Evolutionary conservation across 306 rosid species (phyloP).

Genomic region (Gillenia trifoliata): DNA sequence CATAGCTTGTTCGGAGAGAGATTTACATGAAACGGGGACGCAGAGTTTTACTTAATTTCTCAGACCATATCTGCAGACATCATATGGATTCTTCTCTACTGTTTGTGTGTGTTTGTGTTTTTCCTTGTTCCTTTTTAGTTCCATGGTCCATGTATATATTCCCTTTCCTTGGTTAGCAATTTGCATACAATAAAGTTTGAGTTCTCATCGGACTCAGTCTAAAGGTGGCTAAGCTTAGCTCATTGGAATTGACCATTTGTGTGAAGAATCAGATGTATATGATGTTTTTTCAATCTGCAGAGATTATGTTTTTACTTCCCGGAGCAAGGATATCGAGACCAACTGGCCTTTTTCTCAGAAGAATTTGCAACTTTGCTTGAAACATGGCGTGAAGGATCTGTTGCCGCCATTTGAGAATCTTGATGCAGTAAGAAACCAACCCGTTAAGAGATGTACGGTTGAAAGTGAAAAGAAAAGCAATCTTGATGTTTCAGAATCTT

Average conservation of each 20-base stretch:
- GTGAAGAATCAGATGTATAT: neutral
- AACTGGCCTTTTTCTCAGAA: constrained; percentile 57
- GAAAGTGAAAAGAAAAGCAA: constrained; percentile 20
- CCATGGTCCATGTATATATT: neutral
- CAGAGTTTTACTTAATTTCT: neutral
- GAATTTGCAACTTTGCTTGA: constrained; percentile 49
- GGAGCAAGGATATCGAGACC: constrained; percentile 44
- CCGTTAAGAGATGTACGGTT: constrained; percentile 18
- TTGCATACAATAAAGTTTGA: constrained; percentile 20
- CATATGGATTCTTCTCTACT: constrained; percentile 22
- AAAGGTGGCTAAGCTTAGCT: constrained; percentile 10
- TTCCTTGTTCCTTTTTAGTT: neutral
- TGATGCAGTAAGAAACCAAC: constrained; percentile 28
- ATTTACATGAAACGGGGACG: neutral
- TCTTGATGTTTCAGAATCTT: constrained; percentile 21
- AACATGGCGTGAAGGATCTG: constrained; percentile 47
- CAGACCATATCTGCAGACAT: constrained; percentile 6
- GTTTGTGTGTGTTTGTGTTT: neutral
- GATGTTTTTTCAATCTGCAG: constrained; percentile 23
- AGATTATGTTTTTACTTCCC: constrained; percentile 50
- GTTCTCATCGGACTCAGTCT: constrained; percentile 1
- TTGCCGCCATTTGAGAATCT: constrained; percentile 53
- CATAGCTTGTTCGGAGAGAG: neutral
- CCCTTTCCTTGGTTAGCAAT: neutral
- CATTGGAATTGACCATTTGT: neutral